Base-by-base conservation (phyloP, 2,329 filamentous ascomycete species). In the Chrysoporthe deuterocubensis region DNA sequence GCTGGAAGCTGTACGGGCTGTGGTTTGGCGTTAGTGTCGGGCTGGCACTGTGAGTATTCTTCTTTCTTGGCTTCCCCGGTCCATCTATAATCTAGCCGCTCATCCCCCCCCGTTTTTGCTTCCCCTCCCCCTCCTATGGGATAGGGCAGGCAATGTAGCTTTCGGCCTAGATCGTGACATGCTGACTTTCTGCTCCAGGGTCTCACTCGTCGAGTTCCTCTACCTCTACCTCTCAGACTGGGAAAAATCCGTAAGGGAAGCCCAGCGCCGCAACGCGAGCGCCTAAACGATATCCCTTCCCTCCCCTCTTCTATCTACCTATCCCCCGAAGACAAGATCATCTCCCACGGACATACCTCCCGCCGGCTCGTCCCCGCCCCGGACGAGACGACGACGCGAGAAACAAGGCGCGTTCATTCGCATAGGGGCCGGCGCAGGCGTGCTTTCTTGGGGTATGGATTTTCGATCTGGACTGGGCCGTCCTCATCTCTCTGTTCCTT, bases 21-120 rank as follows among this genome's bases (percentile, higher is more conserved):
- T 98, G 95, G 95, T 81, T 84, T 14, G 92, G 93, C 26, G 88
- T 94, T 7, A 91, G 90, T 0, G 78, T 96, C 71, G 94, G 92
- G 1, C 81, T 97, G 16, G 79, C 83, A 5, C 78, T 91, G 84
- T 87, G 77, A 81, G 84, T 82, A 11, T 32, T 6, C 14, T 44
- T 7, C 56, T 13, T 40, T 59, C n/a, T 50, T 58, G 7, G 40
- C 54, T 21, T 16, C 9, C 14, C 54, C 14, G 2, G 26, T 26
- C 2, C 26, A 26, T 26, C 2, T 26, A 26, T 2, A 2, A 26
- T 26, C 2, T 2, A 26, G 26, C 26, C 26, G 2, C 2, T 2
- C 26, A 26, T 46, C 6, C 46, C 58, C 2, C 16, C 18, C 32
- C 9, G 21, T 18, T 34, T 48, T 26, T 42, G n/a, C n/a, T n/a